Base-by-base conservation (phyloP, 1,284 basidiomycete genomes). In the Austroboletus olivaceoglutinosus region DNA sequence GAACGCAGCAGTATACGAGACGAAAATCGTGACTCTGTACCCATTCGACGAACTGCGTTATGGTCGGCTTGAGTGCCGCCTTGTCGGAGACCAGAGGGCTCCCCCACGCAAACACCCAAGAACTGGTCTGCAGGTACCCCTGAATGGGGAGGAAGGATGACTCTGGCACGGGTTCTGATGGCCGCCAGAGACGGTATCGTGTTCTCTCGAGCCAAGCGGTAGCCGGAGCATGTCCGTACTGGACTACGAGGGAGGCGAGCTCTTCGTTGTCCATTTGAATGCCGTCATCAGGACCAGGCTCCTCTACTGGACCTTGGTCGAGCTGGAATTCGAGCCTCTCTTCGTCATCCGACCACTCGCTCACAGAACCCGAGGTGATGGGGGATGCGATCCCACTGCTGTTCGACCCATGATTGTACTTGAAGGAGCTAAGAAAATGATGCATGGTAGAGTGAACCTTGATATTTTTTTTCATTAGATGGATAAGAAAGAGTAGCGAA, bases 171-270 rank as follows among this genome's bases (percentile, higher is more conserved):
- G 64, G 61, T 1, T 58, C 53, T 12, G 61, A 33, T 11, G 71
- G 67, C 23, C 67, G 65, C 76, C 74, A 78, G 25, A 74, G 70
- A 34, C 67, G 65, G 58, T 78, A 78, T 5, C 74, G 71, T 23
- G 69, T 61, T 47, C 71, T 69, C 56, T 78, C 76, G 25, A 78
- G 71, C 76, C 76, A 78, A 9, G 76, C 69, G 0, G 73, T 77
- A 7, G 73, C 62, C 23, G 70, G 70, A 5, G 72, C 73, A 5
- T 72, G 73, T n/a, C 74, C 73, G 44, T 76, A 66, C 30, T 64
- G 56, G 2, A 73, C 73, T 19, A 76, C 64, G 49, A 76, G 62
- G 12, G 69, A 64, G 3, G 72, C 67, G 23, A 76, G 57, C 29
- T 65, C 61, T 10, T 40, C 29, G 5, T 4, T 18, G 39, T 56